Percentiles rank a stretch among this genome's conserved stretches.
Conservation (phyloP, 108 stramenopile species). For the Skeletonema menzelii region DNA sequence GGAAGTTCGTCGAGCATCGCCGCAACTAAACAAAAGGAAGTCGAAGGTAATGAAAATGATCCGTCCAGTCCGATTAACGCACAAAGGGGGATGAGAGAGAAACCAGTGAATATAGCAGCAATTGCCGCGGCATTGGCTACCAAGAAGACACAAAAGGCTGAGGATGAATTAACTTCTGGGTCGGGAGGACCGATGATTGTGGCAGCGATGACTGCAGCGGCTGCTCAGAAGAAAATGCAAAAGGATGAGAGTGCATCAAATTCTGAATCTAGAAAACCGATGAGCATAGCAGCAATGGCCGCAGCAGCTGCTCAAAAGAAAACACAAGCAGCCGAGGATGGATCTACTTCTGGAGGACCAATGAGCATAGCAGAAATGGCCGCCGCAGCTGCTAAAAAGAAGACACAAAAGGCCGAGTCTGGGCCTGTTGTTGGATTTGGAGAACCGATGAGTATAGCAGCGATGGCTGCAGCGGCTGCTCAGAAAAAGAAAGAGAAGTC, state of each 20-base stretch:
- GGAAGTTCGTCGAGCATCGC: neutral
- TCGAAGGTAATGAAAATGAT: too few relatives aligned
- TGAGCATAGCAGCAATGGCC: neutral
- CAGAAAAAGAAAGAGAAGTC: neutral
- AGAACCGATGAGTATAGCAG: conserved; percentile 1
- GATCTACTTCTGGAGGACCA: neutral
- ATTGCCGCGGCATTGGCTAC: too few relatives aligned
- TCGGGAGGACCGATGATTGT: too few relatives aligned
- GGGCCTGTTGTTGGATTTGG: neutral
- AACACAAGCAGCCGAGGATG: neutral
- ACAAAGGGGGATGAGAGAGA: too few relatives aligned
- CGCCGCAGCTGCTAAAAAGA: neutral
- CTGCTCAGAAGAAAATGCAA: neutral
- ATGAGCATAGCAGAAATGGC: neutral
- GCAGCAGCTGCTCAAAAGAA: conserved; percentile 2
- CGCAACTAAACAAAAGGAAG: neutral
- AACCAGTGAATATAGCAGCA: too few relatives aligned
- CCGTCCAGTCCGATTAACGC: too few relatives aligned
- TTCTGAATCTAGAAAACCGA: neutral
- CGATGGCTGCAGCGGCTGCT: conserved; percentile 3
- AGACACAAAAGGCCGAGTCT: neutral
- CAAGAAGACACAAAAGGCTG: too few relatives aligned
- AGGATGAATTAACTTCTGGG: too few relatives aligned
- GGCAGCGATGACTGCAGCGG: neutral
- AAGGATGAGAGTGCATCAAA: neutral